Base-by-base conservation (phyloP, 78 protist species). In the Ministeria vibrans region DNA sequence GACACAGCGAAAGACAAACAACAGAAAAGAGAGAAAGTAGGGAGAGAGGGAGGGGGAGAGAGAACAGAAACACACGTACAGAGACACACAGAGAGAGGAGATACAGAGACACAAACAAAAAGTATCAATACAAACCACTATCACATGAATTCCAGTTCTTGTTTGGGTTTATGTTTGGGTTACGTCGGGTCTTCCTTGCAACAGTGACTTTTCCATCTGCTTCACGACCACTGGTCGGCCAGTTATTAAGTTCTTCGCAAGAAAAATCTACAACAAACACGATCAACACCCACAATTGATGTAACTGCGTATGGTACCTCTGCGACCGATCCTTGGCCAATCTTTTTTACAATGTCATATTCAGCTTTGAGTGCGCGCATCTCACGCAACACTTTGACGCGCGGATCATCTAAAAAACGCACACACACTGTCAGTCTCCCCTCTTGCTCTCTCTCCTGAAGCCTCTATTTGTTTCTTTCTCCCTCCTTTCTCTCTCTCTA, bases 281-380 rank as follows among this genome's bases (percentile, higher is more conserved):
- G 30, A 28, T 28, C 34, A 61, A 61, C 13, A 5, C 5, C 9
- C 34, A 15, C 9, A 61, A 27, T 20, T 61, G 68, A 27, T 23
- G 5, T 11, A 61, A 27, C 15, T 7, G 15, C 6, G 7, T 4
- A 2, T 34, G 43, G 20, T 3, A 83, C 87, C 77, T 83, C 82
- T 0, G 88, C 91, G 25, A 87, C 83, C 4, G 91, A 83, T 6
- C 91, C 91, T 2, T 84, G 42, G 0, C 91, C 91, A 46, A 87
- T 87, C 30, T 5, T 25, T 27, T 30, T 45, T 28, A 83, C 0
- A 0, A 74, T 20, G 2, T 71, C 80, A 51, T 80, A 87, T 62
- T 87, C 86, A 28, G 41, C 28, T 41, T 22, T 34, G 32, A 34
- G 71, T 6, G 34, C 66, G 66, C 66, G 66, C 15, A 41, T 63